These are phyloP conservation scores for Aspergillus pseudoterreus DNA, from an alignment of 2,329 filamentous ascomycete species.

Conservation along the genomic window DNA sequence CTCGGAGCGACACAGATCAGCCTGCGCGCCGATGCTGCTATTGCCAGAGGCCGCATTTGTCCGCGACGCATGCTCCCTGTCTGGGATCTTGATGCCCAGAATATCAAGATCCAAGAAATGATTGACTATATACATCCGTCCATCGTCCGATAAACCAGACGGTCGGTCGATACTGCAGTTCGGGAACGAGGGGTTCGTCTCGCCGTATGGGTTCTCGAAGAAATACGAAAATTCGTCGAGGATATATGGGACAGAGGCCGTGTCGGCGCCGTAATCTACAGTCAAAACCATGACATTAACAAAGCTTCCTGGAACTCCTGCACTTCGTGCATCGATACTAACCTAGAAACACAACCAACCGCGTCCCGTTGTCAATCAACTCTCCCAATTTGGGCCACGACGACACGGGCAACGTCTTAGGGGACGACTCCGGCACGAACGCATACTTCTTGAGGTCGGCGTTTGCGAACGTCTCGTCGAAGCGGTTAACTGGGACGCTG, in stretches of 20 bases:
- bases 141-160: conserved; percentile 31
- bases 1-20: conserved; percentile 33
- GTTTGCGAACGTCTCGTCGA: conserved; percentile 30
- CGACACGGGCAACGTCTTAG: conserved; percentile 26
- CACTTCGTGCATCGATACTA: conserved; percentile 3
- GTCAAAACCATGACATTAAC: background rate
- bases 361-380: conserved; percentile 39
- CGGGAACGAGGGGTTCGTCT: conserved; percentile 38
- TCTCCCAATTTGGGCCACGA: conserved; percentile 43
- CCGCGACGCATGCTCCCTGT: conserved; percentile 32
- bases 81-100: conserved; percentile 41
- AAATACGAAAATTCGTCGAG: conserved; percentile 43
- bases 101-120: conserved; percentile 46
- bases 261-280: conserved; percentile 40
- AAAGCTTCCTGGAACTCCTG: too few relatives aligned
- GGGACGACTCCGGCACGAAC: conserved; percentile 34
- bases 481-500: conserved; percentile 26
- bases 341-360: conserved; percentile 45
- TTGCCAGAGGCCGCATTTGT: conserved; percentile 43
- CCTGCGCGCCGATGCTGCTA: conserved; percentile 45
- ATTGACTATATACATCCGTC: conserved; percentile 48
- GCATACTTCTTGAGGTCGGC: conserved; percentile 31
- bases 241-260: conserved; percentile 38
- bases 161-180: conserved; percentile 46
- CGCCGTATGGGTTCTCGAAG: conserved; percentile 46